Percentiles rank a stretch among this genome's conserved stretches.
These are phyloP conservation scores for Fusarium secorum DNA, from an alignment of 2,329 filamentous ascomycete species.

Conservation along the genomic window DNA sequence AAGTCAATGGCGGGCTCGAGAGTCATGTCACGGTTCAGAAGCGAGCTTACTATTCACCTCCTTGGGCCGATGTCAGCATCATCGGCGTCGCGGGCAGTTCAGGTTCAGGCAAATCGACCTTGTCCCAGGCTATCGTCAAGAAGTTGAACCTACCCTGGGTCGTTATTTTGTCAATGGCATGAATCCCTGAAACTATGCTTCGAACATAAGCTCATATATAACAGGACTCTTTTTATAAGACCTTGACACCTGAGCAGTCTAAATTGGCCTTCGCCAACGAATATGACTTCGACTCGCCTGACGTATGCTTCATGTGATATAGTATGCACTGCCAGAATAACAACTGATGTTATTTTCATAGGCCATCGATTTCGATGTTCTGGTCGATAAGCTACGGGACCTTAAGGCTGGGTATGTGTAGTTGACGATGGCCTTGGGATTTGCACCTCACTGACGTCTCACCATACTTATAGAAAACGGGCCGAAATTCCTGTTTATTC, in stretches of 20 bases:
- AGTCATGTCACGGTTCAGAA: conserved; percentile 61
- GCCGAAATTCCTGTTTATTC: conserved; percentile 95
- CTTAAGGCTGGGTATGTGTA: conserved; percentile 84
- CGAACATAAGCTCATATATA: conserved; percentile 34
- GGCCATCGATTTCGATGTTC: conserved; percentile 91
- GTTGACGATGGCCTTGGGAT: neutral
- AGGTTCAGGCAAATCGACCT: conserved; percentile 91
- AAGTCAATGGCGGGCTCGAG: conserved; percentile 41
- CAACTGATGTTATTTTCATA: conserved; percentile 38
- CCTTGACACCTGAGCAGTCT: conserved; percentile 79
- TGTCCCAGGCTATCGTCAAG: conserved; percentile 89
- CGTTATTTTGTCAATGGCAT: conserved; percentile 94
- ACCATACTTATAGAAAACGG: conserved; percentile 66
- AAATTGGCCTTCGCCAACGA: conserved; percentile 85
- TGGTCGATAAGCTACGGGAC: conserved; percentile 81
- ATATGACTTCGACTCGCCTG: conserved; percentile 94
- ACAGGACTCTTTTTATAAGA: conserved; percentile 98
- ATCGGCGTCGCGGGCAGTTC: conserved; percentile 96
- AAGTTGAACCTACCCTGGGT: conserved; percentile 96
- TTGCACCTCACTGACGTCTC: conserved; percentile 17
- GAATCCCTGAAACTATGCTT: conserved; percentile 30
- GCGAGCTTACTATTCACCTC: conserved; percentile 83
- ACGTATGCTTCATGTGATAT: conserved; percentile 54
- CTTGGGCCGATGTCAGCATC: conserved; percentile 95
- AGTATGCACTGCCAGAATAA: neutral